A percentile compares a stretch with the other conserved stretches of the same genome.
Conservation (phyloP, 345 rosid genomes). For the Aegle marmelos region DNA sequence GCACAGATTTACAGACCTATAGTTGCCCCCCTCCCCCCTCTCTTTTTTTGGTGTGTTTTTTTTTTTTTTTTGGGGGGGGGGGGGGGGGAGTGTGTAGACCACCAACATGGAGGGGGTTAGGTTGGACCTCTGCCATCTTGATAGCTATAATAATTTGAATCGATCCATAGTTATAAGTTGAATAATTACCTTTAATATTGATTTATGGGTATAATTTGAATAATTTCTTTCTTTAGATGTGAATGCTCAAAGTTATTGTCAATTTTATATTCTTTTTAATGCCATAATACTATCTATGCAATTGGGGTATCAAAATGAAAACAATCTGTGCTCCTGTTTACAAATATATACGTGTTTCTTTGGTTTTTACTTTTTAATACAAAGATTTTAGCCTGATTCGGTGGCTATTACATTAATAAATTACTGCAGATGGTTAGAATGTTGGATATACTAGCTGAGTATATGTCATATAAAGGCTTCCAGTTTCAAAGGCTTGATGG, state of each 20-base stretch:
- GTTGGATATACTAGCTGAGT: constrained; percentile 94
- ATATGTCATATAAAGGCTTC: constrained; percentile 90
- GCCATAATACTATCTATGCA: not conserved
- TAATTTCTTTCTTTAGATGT: not conserved
- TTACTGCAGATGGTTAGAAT: constrained; percentile 91
- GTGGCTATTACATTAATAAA: constrained; percentile 6
- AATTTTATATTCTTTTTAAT: not conserved
- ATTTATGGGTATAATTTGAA: not conserved
- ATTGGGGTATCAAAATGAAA: not conserved
- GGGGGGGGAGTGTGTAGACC: too few relatives aligned
- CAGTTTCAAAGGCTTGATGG: constrained; percentile 99
- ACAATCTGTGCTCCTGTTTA: not conserved
- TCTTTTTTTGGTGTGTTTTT: too few relatives aligned
- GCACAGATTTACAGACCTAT: too few relatives aligned
- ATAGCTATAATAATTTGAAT: too few relatives aligned
- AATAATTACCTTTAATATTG: too few relatives aligned
- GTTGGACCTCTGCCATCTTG: too few relatives aligned
- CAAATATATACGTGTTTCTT: not conserved
- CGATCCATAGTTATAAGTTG: not conserved
- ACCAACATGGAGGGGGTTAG: too few relatives aligned
- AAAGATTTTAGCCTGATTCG: not conserved
- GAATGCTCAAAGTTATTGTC: not conserved
- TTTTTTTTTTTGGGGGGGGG: too few relatives aligned
- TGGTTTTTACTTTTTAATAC: not conserved
- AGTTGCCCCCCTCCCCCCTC: too few relatives aligned